Evolutionary conservation across 495 filamentous ascomycete genomes (phyloP).

Genomic region (Hyaloscypha bicolor): DNA sequence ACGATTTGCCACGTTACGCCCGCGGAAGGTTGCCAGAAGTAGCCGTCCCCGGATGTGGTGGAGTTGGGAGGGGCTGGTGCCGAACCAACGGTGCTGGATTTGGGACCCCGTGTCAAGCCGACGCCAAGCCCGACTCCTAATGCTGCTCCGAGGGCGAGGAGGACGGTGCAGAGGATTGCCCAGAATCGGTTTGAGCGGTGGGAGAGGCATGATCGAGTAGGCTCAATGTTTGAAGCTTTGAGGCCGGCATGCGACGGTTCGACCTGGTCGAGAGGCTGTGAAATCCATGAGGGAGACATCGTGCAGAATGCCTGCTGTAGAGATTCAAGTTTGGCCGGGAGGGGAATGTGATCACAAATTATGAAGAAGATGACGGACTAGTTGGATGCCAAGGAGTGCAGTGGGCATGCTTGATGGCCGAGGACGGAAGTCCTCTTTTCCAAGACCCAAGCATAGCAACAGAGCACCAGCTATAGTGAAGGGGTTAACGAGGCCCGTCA

Average conservation of each 20-base stretch:
- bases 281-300: background rate
- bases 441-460: too few species aligned
- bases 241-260: background rate
- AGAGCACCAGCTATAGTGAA: too few species aligned
- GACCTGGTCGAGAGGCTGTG: background rate
- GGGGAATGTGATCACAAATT: too few species aligned
- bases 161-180: background rate
- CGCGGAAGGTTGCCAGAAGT: slow-evolving; percentile 50
- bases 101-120: slow-evolving; percentile 30
- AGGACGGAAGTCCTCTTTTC: too few species aligned
- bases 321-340: background rate
- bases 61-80: background rate
- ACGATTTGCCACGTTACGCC: slow-evolving; percentile 60
- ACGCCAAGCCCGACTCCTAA: slow-evolving; percentile 58
- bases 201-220: background rate
- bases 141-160: slow-evolving; percentile 49
- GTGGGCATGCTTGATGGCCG: too few species aligned
- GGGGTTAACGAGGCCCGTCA: too few species aligned
- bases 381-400: too few species aligned
- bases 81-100: background rate
- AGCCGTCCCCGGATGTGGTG: slow-evolving; percentile 29
- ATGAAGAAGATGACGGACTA: too few species aligned
- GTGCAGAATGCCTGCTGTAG: background rate
- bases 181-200: background rate
- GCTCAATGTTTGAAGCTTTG: too few species aligned